phyloP scores from a whole-genome alignment of 139 green algal genomes.

The Chlorella vulgaris region DNA sequence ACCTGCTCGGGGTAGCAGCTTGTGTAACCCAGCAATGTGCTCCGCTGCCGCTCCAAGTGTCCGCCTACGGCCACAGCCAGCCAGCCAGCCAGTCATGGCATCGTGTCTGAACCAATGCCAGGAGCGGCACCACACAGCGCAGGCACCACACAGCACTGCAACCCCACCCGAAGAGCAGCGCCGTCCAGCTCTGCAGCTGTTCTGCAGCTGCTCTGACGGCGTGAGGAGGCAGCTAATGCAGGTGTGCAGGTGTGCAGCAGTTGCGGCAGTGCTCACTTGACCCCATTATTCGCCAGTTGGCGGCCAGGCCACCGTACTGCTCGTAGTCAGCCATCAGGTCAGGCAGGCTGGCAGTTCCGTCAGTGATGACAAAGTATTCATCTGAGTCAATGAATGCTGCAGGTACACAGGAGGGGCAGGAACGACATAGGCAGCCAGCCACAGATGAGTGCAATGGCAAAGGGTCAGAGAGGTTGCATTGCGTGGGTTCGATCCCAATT shows the following conservation, averaged over 20 bases:
- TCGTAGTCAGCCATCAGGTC: constrained; percentile 2
- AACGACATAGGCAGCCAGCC: too few species aligned
- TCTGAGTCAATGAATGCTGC: constrained; percentile 10
- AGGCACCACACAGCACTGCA: too few species aligned
- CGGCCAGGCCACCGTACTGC: neutral
- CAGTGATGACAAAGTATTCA: constrained; percentile 1
- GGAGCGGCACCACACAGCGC: too few species aligned
- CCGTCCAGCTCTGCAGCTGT: too few species aligned
- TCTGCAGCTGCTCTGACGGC: too few species aligned
- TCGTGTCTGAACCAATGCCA: neutral
- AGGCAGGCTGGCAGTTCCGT: neutral
- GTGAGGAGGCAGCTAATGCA: too few species aligned
- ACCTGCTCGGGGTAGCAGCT: neutral
- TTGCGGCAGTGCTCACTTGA: neutral
- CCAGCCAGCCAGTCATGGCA: too few species aligned
- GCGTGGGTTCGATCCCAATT: too few species aligned
- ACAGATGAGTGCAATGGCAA: neutral
- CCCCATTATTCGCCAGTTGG: constrained; percentile 3
- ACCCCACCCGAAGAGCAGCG: too few species aligned
- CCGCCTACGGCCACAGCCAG: neutral
- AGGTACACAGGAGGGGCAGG: neutral
- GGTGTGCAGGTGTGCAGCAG: neutral
- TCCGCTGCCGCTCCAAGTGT: neutral
- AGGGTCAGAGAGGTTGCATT: too few species aligned
- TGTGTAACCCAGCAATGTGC: constrained; percentile 6